Percentiles rank a stretch among this genome's conserved stretches.
These are phyloP conservation scores for Salix suchowensis DNA, from an alignment of 345 rosid genomes.

Conservation along the genomic window DNA sequence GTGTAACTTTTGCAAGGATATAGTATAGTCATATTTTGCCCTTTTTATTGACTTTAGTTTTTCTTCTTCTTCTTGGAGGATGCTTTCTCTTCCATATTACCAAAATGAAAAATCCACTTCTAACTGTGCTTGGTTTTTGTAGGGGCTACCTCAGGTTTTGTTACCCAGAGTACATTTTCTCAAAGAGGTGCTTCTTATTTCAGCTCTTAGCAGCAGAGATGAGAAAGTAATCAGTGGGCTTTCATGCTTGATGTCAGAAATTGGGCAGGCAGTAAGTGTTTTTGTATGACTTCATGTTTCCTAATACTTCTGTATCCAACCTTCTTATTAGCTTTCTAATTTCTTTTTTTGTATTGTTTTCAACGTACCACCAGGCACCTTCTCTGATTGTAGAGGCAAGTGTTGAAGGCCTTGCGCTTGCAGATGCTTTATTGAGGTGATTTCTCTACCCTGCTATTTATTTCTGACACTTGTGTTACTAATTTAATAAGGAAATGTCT, in stretches of 20 bases:
- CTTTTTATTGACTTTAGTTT: no score
- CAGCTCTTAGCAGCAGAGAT: slow-evolving; percentile 70
- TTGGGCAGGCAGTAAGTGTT: slow-evolving; percentile 88
- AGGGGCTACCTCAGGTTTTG: slow-evolving; percentile 88
- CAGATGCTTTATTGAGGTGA: slow-evolving; percentile 81
- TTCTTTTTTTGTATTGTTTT: slow-evolving; percentile 8
- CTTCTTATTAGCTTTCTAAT: slow-evolving; percentile 1
- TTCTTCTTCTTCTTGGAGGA: no score
- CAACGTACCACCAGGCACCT: slow-evolving; percentile 58
- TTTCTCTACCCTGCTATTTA: slow-evolving; percentile 11
- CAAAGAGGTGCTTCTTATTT: slow-evolving; percentile 69
- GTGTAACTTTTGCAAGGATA: no score
- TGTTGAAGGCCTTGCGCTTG: slow-evolving; percentile 64
- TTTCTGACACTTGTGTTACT: not conserved
- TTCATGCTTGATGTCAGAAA: slow-evolving; percentile 83
- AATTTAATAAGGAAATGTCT: not conserved
- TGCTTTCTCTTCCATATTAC: no score
- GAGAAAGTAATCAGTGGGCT: slow-evolving; percentile 76
- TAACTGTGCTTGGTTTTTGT: slow-evolving; percentile 27
- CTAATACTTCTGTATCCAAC: not conserved
- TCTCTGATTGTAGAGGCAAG: slow-evolving; percentile 81
- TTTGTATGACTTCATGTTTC: slow-evolving; percentile 4
- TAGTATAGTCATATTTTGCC: no score
- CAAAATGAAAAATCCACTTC: not conserved
- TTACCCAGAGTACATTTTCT: slow-evolving; percentile 70